Evolutionary conservation across 768 basidiomycete genomes (phyloP).

Genomic region (Piloderma croceum): DNA sequence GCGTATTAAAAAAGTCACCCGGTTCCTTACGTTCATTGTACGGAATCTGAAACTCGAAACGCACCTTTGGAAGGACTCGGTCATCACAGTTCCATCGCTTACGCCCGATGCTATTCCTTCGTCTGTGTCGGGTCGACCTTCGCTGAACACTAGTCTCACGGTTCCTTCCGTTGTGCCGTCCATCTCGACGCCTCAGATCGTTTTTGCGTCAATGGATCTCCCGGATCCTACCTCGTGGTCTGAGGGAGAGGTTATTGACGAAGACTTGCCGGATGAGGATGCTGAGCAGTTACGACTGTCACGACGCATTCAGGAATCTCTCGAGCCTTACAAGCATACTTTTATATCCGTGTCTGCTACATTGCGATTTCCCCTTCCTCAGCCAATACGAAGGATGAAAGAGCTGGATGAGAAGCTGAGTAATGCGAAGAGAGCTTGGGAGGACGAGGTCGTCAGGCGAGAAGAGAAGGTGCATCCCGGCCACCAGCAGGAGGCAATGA

Average conservation of each 20-base stretch:
- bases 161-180: constrained; percentile 3
- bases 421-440: constrained; percentile 69
- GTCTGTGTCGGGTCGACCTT: constrained; percentile 23
- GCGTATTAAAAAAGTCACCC: constrained; percentile 86
- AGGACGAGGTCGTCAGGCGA: constrained; percentile 76
- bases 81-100: constrained; percentile 68
- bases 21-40: constrained; percentile 88
- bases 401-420: constrained; percentile 77
- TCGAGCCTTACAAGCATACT: constrained; percentile 79
- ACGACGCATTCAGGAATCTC: constrained; percentile 69
- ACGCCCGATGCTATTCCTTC: constrained; percentile 61
- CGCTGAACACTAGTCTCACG: constrained; percentile 13
- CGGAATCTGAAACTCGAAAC: constrained; percentile 93
- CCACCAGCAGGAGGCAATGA: constrained; percentile 39
- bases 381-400: constrained; percentile 83
- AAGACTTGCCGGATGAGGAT: constrained; percentile 62
- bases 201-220: neutral
- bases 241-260: constrained; percentile 33
- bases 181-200: neutral
- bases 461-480: constrained; percentile 56
- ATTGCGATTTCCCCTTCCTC: constrained; percentile 86
- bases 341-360: constrained; percentile 94
- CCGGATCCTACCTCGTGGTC: constrained; percentile 4
- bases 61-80: constrained; percentile 86
- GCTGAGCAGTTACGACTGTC: constrained; percentile 66